Evolutionary conservation across 305 asterid species (phyloP).

Genomic region (Solanum hybrid): DNA sequence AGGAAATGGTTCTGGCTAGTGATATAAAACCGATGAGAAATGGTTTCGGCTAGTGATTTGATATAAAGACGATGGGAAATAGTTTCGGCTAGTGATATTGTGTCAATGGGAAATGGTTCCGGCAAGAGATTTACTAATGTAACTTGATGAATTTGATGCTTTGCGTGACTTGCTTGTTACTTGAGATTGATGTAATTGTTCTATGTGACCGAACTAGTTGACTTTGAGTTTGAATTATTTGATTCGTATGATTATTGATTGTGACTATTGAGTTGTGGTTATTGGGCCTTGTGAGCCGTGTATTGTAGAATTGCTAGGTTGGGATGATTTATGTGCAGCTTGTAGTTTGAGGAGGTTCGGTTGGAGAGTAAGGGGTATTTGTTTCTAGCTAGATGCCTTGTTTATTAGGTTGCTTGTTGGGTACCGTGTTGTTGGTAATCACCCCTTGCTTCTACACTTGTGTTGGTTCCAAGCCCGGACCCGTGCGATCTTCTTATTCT

Average conservation of each 20-base stretch:
- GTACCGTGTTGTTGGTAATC: neutral
- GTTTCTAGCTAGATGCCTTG: neutral
- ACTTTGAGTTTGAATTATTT: neutral
- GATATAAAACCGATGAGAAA: neutral
- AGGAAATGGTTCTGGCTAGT: neutral
- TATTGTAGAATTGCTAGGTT: neutral
- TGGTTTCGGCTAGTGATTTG: neutral
- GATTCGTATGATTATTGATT: neutral
- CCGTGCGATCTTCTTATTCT: neutral
- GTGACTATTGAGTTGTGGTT: neutral
- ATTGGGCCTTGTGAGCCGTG: neutral
- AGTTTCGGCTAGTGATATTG: neutral
- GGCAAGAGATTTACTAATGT: neutral
- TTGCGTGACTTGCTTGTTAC: neutral
- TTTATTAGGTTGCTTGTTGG: neutral
- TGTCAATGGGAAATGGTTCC: neutral
- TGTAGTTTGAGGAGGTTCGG: neutral
- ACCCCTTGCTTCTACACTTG: neutral
- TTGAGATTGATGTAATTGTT: neutral
- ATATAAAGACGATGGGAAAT: neutral
- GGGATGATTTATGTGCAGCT: neutral
- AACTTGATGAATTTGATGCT: neutral
- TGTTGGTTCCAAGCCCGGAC: neutral
- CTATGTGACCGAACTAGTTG: neutral
- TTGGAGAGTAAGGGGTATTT: neutral